Evolutionary conservation across 2,329 filamentous ascomycete species (phyloP).

Genomic region (Furcasterigmium sp.): DNA sequence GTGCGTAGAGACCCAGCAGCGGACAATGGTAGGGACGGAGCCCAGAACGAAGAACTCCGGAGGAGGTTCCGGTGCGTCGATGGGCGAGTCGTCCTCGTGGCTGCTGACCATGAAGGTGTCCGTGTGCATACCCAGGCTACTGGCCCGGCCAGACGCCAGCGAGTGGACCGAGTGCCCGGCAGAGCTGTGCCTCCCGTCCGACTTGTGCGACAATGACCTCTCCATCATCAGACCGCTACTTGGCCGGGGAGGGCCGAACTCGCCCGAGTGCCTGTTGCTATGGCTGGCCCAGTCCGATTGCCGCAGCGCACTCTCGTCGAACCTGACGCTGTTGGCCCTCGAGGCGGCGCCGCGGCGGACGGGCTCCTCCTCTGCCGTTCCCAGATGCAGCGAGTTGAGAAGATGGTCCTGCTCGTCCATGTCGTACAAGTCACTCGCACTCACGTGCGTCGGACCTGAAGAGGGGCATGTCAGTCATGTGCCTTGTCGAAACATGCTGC

Average conservation of each 20-base stretch:
- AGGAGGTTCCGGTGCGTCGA: constrained; percentile 69
- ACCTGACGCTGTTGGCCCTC: constrained; percentile 92
- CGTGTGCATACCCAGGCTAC: constrained; percentile 80
- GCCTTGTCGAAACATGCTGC: neutral
- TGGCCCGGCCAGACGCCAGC: constrained; percentile 72
- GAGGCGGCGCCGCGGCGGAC: constrained; percentile 82
- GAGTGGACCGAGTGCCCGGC: constrained; percentile 70
- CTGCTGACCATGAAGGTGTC: constrained; percentile 55
- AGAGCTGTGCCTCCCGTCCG: constrained; percentile 90
- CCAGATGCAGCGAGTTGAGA: constrained; percentile 76
- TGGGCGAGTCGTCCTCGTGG: constrained; percentile 62
- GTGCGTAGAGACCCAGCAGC: constrained; percentile 88
- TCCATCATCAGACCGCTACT: constrained; percentile 86
- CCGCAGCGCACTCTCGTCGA: constrained; percentile 92
- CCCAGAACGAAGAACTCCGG: constrained; percentile 82
- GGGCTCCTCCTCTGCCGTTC: constrained; percentile 75
- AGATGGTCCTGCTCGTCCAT: constrained; percentile 84
- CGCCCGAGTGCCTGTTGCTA: constrained; percentile 73
- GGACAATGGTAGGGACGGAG: constrained; percentile 86
- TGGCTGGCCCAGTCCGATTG: constrained; percentile 77
- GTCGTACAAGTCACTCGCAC: constrained; percentile 76
- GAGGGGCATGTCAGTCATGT: constrained; percentile 13
- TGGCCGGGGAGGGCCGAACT: constrained; percentile 72
- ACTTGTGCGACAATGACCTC: constrained; percentile 88
- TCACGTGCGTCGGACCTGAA: constrained; percentile 76